Evolutionary conservation across 1,139 yeast genomes (phyloP).

Genomic region (Candida sanyaensis): DNA sequence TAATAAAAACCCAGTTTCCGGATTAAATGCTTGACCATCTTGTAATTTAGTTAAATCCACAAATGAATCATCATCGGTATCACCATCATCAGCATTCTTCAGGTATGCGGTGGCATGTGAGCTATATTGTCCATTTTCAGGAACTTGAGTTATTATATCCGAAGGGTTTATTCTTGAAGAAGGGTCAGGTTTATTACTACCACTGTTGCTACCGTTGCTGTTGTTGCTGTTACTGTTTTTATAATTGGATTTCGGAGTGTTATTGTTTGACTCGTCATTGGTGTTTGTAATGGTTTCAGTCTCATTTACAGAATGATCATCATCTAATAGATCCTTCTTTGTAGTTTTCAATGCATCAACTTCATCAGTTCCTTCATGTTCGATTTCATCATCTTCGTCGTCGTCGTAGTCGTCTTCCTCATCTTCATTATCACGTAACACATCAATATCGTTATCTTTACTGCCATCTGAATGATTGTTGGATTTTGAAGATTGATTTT

Average conservation of each 20-base stretch:
- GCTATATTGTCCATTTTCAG: constrained; percentile 9
- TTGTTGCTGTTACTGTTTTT: neutral
- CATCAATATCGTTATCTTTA: constrained; percentile 3
- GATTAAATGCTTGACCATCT: constrained; percentile 66
- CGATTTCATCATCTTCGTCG: constrained; percentile 6
- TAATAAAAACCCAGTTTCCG: constrained; percentile 63
- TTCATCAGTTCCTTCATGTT: constrained; percentile 12
- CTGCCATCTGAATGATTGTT: constrained; percentile 4
- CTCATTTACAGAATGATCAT: constrained; percentile 44
- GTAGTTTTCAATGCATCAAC: constrained; percentile 10
- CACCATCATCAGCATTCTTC: constrained; percentile 21
- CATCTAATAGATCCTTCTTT: constrained; percentile 36
- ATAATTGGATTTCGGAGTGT: constrained; percentile 11
- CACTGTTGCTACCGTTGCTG: neutral
- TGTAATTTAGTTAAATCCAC: constrained; percentile 60
- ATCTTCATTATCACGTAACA: neutral
- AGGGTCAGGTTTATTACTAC: neutral
- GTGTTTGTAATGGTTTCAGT: constrained; percentile 49
- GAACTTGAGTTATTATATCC: constrained; percentile 14
- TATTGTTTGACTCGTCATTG: constrained; percentile 29
- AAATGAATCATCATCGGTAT: constrained; percentile 30
- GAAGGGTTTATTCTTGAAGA: constrained; percentile 3
- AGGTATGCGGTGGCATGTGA: constrained; percentile 19
- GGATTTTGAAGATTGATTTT: constrained; percentile 2
- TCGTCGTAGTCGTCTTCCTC: neutral